These are phyloP conservation scores for Thamnidium elegans DNA, from an alignment of 192 early-diverging fungal species.

Conservation along the genomic window DNA sequence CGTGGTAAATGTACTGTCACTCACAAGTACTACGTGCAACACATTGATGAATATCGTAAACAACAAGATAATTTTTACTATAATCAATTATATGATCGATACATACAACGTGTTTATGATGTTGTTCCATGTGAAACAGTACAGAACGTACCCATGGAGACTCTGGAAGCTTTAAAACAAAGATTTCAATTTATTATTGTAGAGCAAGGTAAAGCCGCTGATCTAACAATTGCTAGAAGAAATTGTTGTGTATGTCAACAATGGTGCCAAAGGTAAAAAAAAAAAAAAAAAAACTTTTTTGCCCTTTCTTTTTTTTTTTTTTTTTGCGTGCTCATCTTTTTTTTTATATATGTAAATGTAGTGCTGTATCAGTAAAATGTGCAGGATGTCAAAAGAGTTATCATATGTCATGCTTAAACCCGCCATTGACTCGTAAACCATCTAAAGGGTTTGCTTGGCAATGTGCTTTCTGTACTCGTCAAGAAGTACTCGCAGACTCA, in stretches of 20 bases:
- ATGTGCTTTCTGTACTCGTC: conserved; percentile 65
- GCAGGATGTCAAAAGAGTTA: conserved; percentile 71
- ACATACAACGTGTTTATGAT: conserved; percentile 85
- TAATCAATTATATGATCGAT: conserved; percentile 86
- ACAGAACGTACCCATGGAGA: conserved; percentile 75
- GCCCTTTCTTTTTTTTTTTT: not conserved
- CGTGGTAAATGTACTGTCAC: conserved; percentile 75
- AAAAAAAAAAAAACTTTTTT: conserved; percentile 4
- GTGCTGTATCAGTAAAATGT: conserved; percentile 72
- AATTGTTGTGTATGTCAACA: conserved; percentile 68
- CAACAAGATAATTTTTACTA: conserved; percentile 82
- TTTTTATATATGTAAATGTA: conserved; percentile 22
- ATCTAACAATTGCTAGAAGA: conserved; percentile 67
- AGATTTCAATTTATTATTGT: conserved; percentile 85
- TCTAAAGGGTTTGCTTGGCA: conserved; percentile 88
- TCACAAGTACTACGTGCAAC: conserved; percentile 62
- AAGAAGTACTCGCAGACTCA: conserved; percentile 8
- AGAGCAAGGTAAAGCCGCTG: conserved; percentile 76
- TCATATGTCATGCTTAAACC: conserved; percentile 81
- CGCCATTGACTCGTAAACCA: conserved; percentile 71
- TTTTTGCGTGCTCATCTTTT: conserved; percentile 1
- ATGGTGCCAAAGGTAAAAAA: conserved; percentile 62
- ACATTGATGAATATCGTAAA: conserved; percentile 59
- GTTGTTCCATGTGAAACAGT: conserved; percentile 76
- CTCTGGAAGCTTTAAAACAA: conserved; percentile 59